Evolutionary conservation across 441 rosid species (phyloP), one percentile per base, ranked within the genome.

Genomic region (Gossypium aridum): DNA sequence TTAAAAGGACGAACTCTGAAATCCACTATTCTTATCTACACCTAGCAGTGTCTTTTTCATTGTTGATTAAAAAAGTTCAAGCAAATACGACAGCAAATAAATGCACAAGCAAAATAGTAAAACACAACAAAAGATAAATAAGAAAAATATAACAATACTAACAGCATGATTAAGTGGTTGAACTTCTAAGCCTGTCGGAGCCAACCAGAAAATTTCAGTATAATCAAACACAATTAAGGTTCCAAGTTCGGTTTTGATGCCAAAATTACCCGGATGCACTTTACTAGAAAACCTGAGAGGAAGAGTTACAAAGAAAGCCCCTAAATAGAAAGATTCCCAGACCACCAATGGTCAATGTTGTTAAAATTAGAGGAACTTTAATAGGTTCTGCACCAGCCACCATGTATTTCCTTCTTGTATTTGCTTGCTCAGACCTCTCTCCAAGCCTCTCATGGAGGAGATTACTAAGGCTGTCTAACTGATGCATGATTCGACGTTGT

Each of bases 401-500:
- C 62, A 34, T 26, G 49, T 75, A 67, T 68, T 76, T 82, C 74
- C 72, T 84, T 75, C 73, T 80, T 19, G 75, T 72, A 76, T 75
- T 76, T 67, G 51, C 86, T 71, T 77, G 81, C 63, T 49, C 76
- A 9, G 88, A 74, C 76, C 81, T 81, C 73, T 91, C 89, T 57
- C 83, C 83, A 55, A 76, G 28, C 79, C 72, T 84, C 70, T 90
- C 90, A 0, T 78, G 86, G 67, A 91, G 75, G 78, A 93, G 86
- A 76, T 71, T 90, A 81, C 81, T 79, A 56, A 93, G 81, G 67
- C 78, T 89, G 74, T 91, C 97, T 53, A 96, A 70, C 83, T 81
- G 92, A 79, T 86, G 92, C 86, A 87, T 85, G 70, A 96, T 81
- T 80, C 91, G 98, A 34, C 97, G 90, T 68, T 96, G 98, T 72